These are phyloP conservation scores for Alternaria angustiovoidea DNA, from an alignment of 2,329 filamentous ascomycete genomes.

Conservation along the genomic window DNA sequence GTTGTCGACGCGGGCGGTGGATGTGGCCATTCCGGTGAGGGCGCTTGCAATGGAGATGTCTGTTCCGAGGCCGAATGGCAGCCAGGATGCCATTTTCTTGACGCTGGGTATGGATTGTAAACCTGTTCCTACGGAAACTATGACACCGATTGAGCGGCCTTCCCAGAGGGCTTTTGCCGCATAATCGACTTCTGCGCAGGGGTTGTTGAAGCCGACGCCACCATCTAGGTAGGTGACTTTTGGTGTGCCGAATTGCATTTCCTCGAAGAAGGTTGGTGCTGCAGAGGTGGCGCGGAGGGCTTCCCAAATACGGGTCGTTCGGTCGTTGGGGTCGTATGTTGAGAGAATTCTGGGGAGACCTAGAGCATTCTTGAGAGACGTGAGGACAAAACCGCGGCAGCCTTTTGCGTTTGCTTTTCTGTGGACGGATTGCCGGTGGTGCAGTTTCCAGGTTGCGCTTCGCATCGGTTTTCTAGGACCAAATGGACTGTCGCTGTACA, in stretches of 20 bases:
- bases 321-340: constrained; percentile 52
- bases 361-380: constrained; percentile 49
- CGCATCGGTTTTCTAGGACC: constrained; percentile 20
- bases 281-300: constrained; percentile 61
- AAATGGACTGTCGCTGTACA: constrained; percentile 27
- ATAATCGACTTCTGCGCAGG: constrained; percentile 59
- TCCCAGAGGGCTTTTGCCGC: constrained; percentile 55
- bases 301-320: constrained; percentile 57
- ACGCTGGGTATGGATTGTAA: constrained; percentile 51
- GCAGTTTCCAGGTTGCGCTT: constrained; percentile 47
- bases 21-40: constrained; percentile 50
- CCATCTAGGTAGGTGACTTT: constrained; percentile 60
- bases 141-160: constrained; percentile 48
- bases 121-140: constrained; percentile 51
- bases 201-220: constrained; percentile 61
- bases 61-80: constrained; percentile 51
- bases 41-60: constrained; percentile 50
- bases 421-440: constrained; percentile 45
- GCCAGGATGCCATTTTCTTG: constrained; percentile 48
- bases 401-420: constrained; percentile 43
- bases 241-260: constrained; percentile 59
- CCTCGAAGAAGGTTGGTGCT: constrained; percentile 61
- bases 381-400: constrained; percentile 51
- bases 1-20: constrained; percentile 51
- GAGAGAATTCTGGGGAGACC: constrained; percentile 48